Evolutionary conservation across 306 rosid genomes (phyloP).

Genomic region (Sicyos edulis): DNA sequence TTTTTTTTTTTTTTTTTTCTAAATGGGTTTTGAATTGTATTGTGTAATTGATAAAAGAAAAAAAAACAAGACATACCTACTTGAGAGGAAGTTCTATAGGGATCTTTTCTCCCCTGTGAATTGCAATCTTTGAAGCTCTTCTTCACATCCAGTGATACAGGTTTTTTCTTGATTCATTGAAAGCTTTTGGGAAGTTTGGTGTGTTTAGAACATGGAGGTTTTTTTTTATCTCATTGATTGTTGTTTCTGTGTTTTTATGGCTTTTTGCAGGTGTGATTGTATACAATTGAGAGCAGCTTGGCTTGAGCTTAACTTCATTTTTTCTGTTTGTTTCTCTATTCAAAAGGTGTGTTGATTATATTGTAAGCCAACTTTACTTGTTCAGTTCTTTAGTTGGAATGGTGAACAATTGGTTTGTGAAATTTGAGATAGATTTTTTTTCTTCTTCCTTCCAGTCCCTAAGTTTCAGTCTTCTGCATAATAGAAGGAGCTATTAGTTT

Average conservation of each 20-base stretch:
- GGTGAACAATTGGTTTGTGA: constrained; percentile 65
- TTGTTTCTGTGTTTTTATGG: constrained; percentile 10
- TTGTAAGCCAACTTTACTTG: constrained; percentile 42
- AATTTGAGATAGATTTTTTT: constrained; percentile 42
- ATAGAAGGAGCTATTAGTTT: background rate
- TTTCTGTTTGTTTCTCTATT: constrained; percentile 41
- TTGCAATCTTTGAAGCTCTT: constrained; percentile 27
- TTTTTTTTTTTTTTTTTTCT: background rate
- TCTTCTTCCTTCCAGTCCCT: background rate
- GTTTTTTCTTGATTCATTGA: background rate
- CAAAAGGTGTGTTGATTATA: constrained; percentile 71
- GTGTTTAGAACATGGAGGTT: background rate
- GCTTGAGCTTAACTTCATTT: constrained; percentile 48
- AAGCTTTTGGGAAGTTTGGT: background rate
- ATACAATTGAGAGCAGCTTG: constrained; percentile 47
- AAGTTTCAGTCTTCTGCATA: constrained; percentile 5
- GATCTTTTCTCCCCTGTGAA: constrained; percentile 48
- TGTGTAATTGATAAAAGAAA: constrained; percentile 23
- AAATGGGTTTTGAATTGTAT: constrained; percentile 11
- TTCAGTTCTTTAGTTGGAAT: constrained; percentile 51
- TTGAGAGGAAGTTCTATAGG: constrained; percentile 12
- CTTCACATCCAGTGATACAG: constrained; percentile 23
- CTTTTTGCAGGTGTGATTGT: constrained; percentile 66
- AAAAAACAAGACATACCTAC: no score
- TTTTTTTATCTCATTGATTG: constrained; percentile 14